Evolutionary conservation across 1,139 yeast genomes (phyloP).

Genomic region (Hyphopichia burtonii): DNA sequence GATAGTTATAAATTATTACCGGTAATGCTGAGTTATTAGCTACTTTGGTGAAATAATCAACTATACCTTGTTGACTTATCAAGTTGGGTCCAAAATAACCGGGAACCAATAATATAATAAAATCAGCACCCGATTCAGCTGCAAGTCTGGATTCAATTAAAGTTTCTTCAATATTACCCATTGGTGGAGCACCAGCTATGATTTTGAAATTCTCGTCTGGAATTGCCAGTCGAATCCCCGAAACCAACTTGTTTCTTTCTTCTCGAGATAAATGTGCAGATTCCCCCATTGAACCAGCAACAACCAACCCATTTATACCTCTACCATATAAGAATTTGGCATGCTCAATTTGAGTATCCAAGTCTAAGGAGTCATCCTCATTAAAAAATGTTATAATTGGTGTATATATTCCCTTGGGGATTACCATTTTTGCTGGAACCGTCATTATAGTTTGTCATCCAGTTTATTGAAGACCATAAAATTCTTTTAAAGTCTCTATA

Average conservation of each 20-base stretch:
- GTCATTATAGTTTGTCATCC: not conserved
- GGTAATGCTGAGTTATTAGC: conserved; percentile 31
- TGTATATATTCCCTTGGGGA: conserved; percentile 37
- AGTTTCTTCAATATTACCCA: conserved; percentile 21
- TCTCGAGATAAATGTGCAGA: conserved; percentile 31
- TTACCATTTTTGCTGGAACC: not conserved
- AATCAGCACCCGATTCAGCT: conserved; percentile 30
- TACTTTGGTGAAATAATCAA: conserved; percentile 26
- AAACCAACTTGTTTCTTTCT: conserved; percentile 31
- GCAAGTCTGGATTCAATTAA: conserved; percentile 16
- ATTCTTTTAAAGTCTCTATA: no score
- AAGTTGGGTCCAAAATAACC: conserved; percentile 33
- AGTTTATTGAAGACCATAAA: no score
- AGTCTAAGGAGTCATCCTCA: conserved; percentile 32
- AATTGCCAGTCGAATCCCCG: conserved; percentile 16
- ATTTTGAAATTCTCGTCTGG: conserved; percentile 21
- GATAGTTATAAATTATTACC: conserved; percentile 30
- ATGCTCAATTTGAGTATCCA: conserved; percentile 43
- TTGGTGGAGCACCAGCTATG: conserved; percentile 30
- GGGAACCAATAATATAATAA: conserved; percentile 28
- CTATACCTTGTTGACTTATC: conserved; percentile 30
- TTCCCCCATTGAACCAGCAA: conserved; percentile 51
- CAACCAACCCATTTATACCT: conserved; percentile 47
- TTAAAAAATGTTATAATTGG: conserved; percentile 52
- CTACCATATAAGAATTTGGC: conserved; percentile 35